A percentile compares a stretch with the other conserved stretches of the same genome.
Conservation (phyloP, 257 asterid species). For the Penstemon barbatus region DNA sequence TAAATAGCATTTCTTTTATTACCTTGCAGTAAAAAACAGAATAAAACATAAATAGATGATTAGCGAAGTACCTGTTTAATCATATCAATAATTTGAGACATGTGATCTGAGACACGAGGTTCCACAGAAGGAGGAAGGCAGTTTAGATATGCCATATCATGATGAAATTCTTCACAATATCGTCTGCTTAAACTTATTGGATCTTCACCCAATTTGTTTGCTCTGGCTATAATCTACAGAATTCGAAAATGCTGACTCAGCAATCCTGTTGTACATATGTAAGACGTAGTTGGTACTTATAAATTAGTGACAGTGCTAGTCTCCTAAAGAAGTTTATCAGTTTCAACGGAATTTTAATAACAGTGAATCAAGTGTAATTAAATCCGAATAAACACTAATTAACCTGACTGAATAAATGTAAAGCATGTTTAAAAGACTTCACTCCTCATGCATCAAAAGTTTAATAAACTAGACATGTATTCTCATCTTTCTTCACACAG, state of each 20-base stretch:
- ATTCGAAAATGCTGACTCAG: slow-evolving; percentile 68
- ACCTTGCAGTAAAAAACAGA: background rate
- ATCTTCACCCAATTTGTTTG: slow-evolving; percentile 82
- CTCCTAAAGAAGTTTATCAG: slow-evolving; percentile 17
- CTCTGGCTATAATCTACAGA: slow-evolving; percentile 90
- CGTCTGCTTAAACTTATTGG: slow-evolving; percentile 81
- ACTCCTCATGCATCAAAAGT: slow-evolving; percentile 6
- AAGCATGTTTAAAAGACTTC: slow-evolving; percentile 3
- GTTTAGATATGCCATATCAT: slow-evolving; percentile 70
- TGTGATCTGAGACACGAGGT: slow-evolving; percentile 95
- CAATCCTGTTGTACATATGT: slow-evolving; percentile 51
- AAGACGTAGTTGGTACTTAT: slow-evolving; percentile 40
- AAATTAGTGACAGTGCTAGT: slow-evolving; percentile 15
- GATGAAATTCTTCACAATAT: slow-evolving; percentile 84
- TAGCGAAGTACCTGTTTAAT: slow-evolving; percentile 62
- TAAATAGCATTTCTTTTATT: slow-evolving; percentile 3
- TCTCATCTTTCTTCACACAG: slow-evolving; percentile 12
- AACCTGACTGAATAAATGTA: slow-evolving; percentile 6
- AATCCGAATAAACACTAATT: background rate
- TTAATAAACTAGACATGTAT: background rate
- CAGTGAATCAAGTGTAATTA: background rate
- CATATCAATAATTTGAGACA: slow-evolving; percentile 80
- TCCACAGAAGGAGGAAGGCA: slow-evolving; percentile 92
- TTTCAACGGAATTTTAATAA: slow-evolving; percentile 5
- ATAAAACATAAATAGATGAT: background rate